Evolutionary conservation across 305 asterid species (phyloP).

Genomic region (Fraxinus baroniana): DNA sequence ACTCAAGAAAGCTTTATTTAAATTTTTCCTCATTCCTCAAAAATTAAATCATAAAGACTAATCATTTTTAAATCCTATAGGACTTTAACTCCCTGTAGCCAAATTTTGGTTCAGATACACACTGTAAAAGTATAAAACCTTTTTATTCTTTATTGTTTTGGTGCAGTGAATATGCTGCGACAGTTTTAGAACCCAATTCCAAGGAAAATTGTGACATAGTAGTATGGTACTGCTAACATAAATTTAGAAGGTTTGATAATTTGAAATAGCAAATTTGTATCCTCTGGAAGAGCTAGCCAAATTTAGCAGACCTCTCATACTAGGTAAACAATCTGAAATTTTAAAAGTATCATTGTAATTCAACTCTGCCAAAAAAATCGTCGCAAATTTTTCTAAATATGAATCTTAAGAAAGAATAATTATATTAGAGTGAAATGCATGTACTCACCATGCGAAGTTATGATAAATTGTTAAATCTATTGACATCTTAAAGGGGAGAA

Average conservation of each 20-base stretch:
- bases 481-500: not conserved
- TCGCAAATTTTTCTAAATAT: not conserved
- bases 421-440: not conserved
- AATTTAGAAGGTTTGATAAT: not conserved
- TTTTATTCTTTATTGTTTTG: not conserved
- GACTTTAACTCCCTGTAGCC: not conserved
- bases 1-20: not conserved
- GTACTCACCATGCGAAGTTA: not conserved
- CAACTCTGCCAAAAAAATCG: not conserved
- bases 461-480: not conserved
- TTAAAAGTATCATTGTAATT: not conserved
- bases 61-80: not conserved
- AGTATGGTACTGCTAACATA: not conserved
- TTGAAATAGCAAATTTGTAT: conserved; percentile 3
- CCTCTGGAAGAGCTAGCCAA: not conserved
- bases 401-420: not conserved
- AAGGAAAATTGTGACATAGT: not conserved
- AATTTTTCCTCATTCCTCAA: not conserved
- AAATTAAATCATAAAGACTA: not conserved
- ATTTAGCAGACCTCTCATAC: not conserved
- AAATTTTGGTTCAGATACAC: not conserved
- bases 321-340: not conserved
- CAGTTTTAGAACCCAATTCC: not conserved
- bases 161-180: not conserved
- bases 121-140: not conserved